Evolutionary conservation across 139 green algal species (phyloP).

Genomic region (Trebouxia sp.): DNA sequence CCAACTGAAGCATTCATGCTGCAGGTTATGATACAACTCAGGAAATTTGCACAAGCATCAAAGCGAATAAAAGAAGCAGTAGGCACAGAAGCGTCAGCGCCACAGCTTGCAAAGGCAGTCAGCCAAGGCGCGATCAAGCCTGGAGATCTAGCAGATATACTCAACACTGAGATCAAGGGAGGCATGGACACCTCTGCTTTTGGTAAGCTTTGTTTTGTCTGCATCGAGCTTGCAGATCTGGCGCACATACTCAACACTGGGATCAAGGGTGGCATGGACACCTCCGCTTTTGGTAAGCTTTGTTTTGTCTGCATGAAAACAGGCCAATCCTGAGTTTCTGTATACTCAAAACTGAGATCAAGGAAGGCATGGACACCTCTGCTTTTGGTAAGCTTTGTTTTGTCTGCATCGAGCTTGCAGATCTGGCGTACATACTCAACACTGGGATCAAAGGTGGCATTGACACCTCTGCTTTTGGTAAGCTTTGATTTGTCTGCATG

Average conservation of each 20-base stretch:
- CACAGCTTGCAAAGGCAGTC: background rate
- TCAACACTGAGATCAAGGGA: slow-evolving; percentile 46
- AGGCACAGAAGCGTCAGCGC: background rate
- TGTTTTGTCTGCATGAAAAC: too few species aligned
- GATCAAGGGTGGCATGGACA: background rate
- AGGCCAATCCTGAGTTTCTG: too few species aligned
- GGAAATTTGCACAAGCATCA: slow-evolving; percentile 62
- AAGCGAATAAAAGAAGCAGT: slow-evolving; percentile 37
- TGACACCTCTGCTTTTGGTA: background rate
- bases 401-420: background rate
- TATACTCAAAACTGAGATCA: slow-evolving; percentile 53
- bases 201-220: slow-evolving; percentile 30
- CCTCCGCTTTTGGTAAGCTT: background rate
- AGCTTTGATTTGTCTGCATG: too few species aligned
- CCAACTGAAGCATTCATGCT: too few species aligned
- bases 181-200: slow-evolving; percentile 66
- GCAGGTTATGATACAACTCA: slow-evolving; percentile 80
- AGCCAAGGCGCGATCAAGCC: background rate
- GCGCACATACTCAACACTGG: background rate
- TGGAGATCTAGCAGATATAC: slow-evolving; percentile 47
- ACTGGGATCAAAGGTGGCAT: background rate
- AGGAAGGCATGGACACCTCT: slow-evolving; percentile 61
- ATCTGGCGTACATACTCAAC: background rate
- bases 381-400: slow-evolving; percentile 44
- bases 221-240: background rate